A percentile compares a stretch with the other conserved stretches of the same genome.
Evolutionary conservation across 2,329 filamentous ascomycete genomes (phyloP).

Genomic region (Diaporthe sp.): DNA sequence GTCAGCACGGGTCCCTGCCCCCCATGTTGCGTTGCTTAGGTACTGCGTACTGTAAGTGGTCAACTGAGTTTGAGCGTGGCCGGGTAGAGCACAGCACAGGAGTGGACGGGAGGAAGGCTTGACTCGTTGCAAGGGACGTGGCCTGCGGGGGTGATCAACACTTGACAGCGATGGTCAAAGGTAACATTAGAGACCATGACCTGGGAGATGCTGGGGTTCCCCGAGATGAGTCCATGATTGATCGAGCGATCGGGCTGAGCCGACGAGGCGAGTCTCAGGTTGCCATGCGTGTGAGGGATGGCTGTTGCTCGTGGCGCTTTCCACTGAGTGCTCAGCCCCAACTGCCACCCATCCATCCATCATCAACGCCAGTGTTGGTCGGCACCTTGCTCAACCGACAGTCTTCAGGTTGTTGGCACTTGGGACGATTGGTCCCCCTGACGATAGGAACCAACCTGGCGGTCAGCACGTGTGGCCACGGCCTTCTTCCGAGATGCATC

Average conservation of each 20-base stretch:
- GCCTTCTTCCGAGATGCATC: conserved; percentile 1
- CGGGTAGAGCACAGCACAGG: not conserved
- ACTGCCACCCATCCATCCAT: not conserved
- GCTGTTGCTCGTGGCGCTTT: not conserved
- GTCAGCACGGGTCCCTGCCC: not conserved
- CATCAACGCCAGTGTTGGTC: not conserved
- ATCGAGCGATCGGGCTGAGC: conserved; percentile 30
- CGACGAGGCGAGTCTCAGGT: conserved; percentile 25
- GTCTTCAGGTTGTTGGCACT: no score
- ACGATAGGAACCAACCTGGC: not conserved
- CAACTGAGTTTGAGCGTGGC: not conserved
- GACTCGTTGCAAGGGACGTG: conserved; percentile 25
- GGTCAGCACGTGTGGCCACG: conserved; percentile 11
- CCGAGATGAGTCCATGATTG: conserved; percentile 19
- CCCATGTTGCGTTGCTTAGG: not conserved
- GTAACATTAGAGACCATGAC: not conserved
- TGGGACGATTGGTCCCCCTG: not conserved
- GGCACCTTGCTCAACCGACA: not conserved
- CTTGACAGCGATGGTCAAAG: not conserved
- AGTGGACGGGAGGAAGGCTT: not conserved
- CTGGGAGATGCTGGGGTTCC: conserved; percentile 6
- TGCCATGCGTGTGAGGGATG: not conserved
- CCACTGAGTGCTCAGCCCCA: not conserved
- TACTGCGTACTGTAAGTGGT: not conserved
- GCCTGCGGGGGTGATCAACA: conserved; percentile 20